phyloP scores from a whole-genome alignment of 2,329 filamentous ascomycete genomes.

The Colletotrichum sp. region DNA sequence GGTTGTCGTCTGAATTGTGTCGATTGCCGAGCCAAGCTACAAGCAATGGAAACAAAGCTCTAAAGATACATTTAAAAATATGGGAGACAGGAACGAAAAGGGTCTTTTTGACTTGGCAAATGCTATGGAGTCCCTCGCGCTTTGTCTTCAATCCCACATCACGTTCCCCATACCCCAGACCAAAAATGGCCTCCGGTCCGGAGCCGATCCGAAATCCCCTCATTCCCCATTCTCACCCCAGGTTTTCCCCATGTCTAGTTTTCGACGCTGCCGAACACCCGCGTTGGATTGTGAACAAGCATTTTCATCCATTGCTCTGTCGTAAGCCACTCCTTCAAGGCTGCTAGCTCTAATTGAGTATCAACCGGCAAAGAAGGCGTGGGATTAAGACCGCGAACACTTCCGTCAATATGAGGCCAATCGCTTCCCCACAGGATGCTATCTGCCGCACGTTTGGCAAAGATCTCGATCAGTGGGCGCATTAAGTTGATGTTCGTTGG shows the following conservation, averaged over 20 bases:
- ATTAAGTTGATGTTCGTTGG: neutral
- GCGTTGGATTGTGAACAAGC: neutral
- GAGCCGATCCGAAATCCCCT: neutral
- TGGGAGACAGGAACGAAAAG: neutral
- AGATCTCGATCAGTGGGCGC: neutral
- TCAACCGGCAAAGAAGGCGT: neutral
- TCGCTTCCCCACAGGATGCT: neutral
- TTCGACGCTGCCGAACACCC: neutral
- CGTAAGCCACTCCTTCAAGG: neutral
- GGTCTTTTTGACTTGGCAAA: neutral
- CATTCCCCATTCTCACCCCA: neutral
- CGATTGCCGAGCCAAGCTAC: too few relatives aligned
- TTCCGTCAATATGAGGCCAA: neutral
- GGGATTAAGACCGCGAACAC: neutral
- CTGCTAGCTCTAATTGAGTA: neutral
- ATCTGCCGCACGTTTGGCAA: neutral
- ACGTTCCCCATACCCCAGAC: neutral
- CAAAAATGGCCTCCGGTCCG: neutral
- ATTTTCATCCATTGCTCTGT: neutral
- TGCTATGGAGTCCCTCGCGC: neutral
- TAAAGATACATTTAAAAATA: neutral
- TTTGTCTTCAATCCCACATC: neutral
- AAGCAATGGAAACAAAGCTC: neutral
- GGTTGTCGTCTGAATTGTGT: neutral
- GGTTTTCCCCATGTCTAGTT: neutral